Evolutionary conservation across 208 protist species (phyloP).

Genomic region (Tetramitus jugosus): DNA sequence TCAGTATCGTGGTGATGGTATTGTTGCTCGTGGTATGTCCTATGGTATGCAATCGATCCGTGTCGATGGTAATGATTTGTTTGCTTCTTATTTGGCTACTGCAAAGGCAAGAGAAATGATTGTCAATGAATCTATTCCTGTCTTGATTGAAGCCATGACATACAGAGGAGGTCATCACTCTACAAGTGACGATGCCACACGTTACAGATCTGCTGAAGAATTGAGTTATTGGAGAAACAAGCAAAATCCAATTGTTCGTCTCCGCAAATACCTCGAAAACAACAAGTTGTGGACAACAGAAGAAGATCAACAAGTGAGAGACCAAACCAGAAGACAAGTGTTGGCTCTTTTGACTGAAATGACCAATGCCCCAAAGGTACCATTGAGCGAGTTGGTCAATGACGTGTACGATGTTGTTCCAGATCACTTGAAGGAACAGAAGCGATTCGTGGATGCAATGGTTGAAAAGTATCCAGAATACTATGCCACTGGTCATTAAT

Average conservation of each 20-base stretch:
- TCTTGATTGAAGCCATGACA: slow-evolving; percentile 90
- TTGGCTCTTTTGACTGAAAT: slow-evolving; percentile 6
- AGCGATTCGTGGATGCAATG: not conserved
- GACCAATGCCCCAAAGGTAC: slow-evolving; percentile 17
- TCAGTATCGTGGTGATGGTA: slow-evolving; percentile 89
- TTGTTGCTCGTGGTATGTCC: slow-evolving; percentile 57
- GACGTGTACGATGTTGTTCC: slow-evolving; percentile 31
- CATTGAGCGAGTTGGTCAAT: slow-evolving; percentile 20
- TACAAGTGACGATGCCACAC: slow-evolving; percentile 62
- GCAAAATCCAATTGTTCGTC: slow-evolving; percentile 26
- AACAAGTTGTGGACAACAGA: slow-evolving; percentile 27
- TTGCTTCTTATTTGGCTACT: slow-evolving; percentile 80
- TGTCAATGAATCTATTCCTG: slow-evolving; percentile 60
- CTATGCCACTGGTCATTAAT: not conserved
- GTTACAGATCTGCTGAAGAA: slow-evolving; percentile 41
- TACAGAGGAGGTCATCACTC: slow-evolving; percentile 79
- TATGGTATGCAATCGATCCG: slow-evolving; percentile 78
- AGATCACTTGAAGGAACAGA: slow-evolving; percentile 20
- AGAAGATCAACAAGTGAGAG: slow-evolving; percentile 25
- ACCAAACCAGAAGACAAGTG: slow-evolving; percentile 16
- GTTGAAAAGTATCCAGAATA: slow-evolving; percentile 7
- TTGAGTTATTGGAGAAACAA: slow-evolving; percentile 4
- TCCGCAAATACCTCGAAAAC: slow-evolving; percentile 17
- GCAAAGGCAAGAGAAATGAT: slow-evolving; percentile 70
- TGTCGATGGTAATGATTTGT: slow-evolving; percentile 90